Evolutionary conservation across 2,329 filamentous ascomycete species (phyloP).

Genomic region (Colletotrichum sojae): DNA sequence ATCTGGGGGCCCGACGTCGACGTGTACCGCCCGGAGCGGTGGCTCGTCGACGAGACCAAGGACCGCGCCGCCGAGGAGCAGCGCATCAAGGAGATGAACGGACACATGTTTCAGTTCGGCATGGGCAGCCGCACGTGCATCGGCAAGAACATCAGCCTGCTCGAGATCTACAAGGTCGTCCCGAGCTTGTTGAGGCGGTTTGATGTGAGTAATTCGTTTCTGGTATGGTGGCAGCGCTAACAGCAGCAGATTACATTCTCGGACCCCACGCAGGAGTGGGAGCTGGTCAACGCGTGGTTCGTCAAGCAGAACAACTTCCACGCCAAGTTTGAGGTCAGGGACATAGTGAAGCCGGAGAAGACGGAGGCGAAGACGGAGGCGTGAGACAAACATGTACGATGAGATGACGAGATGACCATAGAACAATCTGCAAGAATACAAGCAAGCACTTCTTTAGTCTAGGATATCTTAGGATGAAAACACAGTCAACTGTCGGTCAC

Average conservation of each 20-base stretch:
- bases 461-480: constrained; percentile 16
- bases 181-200: constrained; percentile 75
- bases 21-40: constrained; percentile 77
- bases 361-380: constrained; percentile 14
- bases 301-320: constrained; percentile 72
- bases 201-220: constrained; percentile 60
- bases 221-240: not conserved
- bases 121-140: constrained; percentile 79
- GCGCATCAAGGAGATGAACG: constrained; percentile 76
- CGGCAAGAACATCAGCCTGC: constrained; percentile 75
- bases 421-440: constrained; percentile 8
- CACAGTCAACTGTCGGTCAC: not conserved
- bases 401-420: constrained; percentile 17
- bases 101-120: constrained; percentile 80
- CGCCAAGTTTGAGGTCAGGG: constrained; percentile 59
- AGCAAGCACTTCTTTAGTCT: not conserved
- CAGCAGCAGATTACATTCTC: constrained; percentile 64
- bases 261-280: constrained; percentile 70
- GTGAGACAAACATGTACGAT: constrained; percentile 12
- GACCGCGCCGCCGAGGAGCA: constrained; percentile 60
- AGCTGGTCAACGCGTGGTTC: constrained; percentile 74
- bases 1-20: constrained; percentile 80
- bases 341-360: constrained; percentile 55
- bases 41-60: constrained; percentile 63
- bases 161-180: constrained; percentile 76